These are phyloP conservation scores for Trichoderma polysporum DNA, from an alignment of 2,329 filamentous ascomycete species.

Conservation along the genomic window DNA sequence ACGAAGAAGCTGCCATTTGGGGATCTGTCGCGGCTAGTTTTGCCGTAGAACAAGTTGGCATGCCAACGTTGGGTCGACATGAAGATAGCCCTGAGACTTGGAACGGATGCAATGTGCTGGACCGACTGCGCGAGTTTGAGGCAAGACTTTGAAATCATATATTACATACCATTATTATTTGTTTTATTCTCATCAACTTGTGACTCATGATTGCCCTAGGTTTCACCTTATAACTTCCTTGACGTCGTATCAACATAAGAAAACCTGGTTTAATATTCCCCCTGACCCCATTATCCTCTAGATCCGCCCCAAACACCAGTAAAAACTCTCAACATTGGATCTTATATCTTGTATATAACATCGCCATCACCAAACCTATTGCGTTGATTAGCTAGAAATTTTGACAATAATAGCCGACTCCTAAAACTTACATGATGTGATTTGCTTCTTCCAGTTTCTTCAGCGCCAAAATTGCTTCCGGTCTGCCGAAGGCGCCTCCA, in stretches of 20 bases:
- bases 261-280: background rate
- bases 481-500: constrained; percentile 63
- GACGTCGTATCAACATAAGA: background rate
- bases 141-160: constrained; percentile 35
- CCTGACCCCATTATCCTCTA: background rate
- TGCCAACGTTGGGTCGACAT: constrained; percentile 59
- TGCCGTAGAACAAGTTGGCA: constrained; percentile 90
- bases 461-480: constrained; percentile 75
- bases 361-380: constrained; percentile 60
- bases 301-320: background rate
- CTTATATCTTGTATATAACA: constrained; percentile 68
- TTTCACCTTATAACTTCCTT: background rate
- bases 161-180: constrained; percentile 9
- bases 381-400: background rate
- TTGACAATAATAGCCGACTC: background rate
- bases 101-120: constrained; percentile 57
- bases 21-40: constrained; percentile 85
- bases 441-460: constrained; percentile 79
- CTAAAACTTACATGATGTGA: constrained; percentile 74
- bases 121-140: constrained; percentile 54
- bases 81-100: constrained; percentile 54
- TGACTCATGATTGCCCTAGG: background rate
- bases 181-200: background rate
- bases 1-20: constrained; percentile 73
- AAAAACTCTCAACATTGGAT: background rate